Evolutionary conservation across 192 early-diverging fungal species (phyloP), one percentile per base, ranked within the genome.

Genomic region (Irineochytrium annulatum): DNA sequence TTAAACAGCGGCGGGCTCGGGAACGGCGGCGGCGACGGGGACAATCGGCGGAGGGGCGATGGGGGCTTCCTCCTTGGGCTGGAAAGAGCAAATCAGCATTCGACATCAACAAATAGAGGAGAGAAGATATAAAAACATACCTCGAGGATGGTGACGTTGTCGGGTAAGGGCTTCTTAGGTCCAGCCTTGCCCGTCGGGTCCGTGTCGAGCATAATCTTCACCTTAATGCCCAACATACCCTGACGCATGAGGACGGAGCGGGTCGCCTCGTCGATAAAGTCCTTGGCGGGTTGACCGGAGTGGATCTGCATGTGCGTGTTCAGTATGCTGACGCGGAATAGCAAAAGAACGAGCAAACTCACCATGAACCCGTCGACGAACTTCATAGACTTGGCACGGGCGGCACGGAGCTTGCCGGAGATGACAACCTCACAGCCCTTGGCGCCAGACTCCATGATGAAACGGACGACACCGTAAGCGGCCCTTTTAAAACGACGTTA

Each of bases 351-450:
- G 39, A 5, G 37, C 26, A 5, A 17, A 62, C 71, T 11, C 20
- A 76, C 63, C 93, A 98, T 95, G 89, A 98, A 97, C 65, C 96
- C 96, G 70, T 97, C 94, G 75, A 87, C 84, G 81, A 98, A 98
- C 89, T 98, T 98, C 96, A 97, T 96, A 56, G 96, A 86, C 91
- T 98, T 98, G 78, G 96, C 96, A 93, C 96, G 96, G 62, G 94
- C 94, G 77, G 89, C 96, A 80, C 96, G 94, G 68, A 98, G 88
- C 89, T 98, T 98, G 65, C 96, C 96, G 63, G 94, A 97, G 65
- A 98, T 89, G 73, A 98, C 84, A 57, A 98, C 96, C 78, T 98
- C 96, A 79, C 91, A 92, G 77, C 96, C 96, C 89, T 98, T 98
- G 71, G 92, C 96, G 69, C 94, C 94, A 71, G 90, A 91, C 81